These are phyloP conservation scores for Fusarium sp. DNA, from an alignment of 2,329 filamentous ascomycete species.

Conservation along the genomic window DNA sequence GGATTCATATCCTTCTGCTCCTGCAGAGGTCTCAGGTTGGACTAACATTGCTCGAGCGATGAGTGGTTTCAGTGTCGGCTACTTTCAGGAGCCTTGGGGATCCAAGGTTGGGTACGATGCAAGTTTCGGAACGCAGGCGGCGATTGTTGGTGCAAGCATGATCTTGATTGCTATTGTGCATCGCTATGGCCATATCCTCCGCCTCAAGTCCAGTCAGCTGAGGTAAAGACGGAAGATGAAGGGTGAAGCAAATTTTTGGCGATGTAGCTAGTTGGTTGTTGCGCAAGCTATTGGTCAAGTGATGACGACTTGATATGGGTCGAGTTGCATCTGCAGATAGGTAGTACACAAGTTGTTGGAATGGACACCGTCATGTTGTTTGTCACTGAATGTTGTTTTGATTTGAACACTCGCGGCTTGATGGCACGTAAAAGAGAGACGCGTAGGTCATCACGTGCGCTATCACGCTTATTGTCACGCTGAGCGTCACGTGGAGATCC, in stretches of 20 bases:
- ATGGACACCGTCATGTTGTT: background rate
- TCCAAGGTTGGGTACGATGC: slow-evolving; percentile 50
- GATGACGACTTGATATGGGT: background rate
- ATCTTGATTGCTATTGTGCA: slow-evolving; percentile 39
- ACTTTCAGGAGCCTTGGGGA: slow-evolving; percentile 61
- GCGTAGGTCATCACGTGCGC: no score
- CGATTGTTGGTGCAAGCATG: slow-evolving; percentile 40
- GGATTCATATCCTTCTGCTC: slow-evolving; percentile 62
- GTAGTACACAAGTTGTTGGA: background rate
- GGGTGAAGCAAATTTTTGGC: background rate
- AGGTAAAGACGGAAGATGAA: slow-evolving; percentile 1
- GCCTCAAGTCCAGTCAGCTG: slow-evolving; percentile 21
- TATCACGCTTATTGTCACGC: no score
- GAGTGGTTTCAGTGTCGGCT: slow-evolving; percentile 61
- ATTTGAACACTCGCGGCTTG: background rate
- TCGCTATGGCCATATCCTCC: slow-evolving; percentile 13
- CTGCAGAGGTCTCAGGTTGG: slow-evolving; percentile 60
- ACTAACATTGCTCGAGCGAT: slow-evolving; percentile 52
- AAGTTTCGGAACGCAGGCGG: slow-evolving; percentile 56
- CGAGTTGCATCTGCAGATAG: background rate
- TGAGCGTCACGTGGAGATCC: background rate
- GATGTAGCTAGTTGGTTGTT: background rate
- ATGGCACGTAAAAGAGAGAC: background rate
- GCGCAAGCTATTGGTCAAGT: background rate
- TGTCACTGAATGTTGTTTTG: background rate